Percentiles rank a stretch among this genome's conserved stretches.
Conservation (phyloP, 2,329 filamentous ascomycete genomes). For the Emericellopsis cladophorae region DNA sequence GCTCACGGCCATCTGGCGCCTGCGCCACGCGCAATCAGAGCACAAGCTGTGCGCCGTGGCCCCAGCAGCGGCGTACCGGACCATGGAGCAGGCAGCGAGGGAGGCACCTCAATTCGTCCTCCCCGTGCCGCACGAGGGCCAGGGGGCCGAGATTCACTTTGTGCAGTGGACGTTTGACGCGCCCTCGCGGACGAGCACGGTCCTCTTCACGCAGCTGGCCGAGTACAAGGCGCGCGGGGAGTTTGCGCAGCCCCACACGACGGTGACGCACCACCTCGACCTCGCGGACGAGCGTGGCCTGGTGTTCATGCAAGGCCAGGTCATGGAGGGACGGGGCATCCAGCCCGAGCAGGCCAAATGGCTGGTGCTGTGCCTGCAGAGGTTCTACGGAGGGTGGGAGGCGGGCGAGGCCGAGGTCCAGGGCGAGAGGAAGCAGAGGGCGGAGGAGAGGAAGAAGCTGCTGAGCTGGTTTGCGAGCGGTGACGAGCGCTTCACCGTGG, state of each 20-base stretch:
- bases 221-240: constrained; percentile 88
- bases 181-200: constrained; percentile 49
- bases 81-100: constrained; percentile 60
- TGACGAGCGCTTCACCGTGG: constrained; percentile 67
- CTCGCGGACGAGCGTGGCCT: constrained; percentile 60
- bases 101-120: constrained; percentile 81
- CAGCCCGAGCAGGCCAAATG: constrained; percentile 74
- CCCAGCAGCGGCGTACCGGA: constrained; percentile 57
- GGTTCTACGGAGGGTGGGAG: constrained; percentile 70
- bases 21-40: constrained; percentile 64
- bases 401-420: constrained; percentile 21
- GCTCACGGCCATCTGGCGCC: constrained; percentile 79
- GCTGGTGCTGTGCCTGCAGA: constrained; percentile 84
- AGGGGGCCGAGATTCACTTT: constrained; percentile 86
- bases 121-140: constrained; percentile 57
- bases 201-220: constrained; percentile 88
- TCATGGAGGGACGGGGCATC: constrained; percentile 65
- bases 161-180: constrained; percentile 88
- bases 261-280: constrained; percentile 83
- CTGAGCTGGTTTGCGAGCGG: constrained; percentile 74
- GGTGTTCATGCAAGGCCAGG: constrained; percentile 74
- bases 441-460: constrained; percentile 52
- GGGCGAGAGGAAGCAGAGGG: constrained; percentile 38
- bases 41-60: constrained; percentile 77
- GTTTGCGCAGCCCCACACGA: constrained; percentile 85